Evolutionary conservation across 108 stramenopile species (phyloP).

Genomic region (Chaetoceros muelleri): DNA sequence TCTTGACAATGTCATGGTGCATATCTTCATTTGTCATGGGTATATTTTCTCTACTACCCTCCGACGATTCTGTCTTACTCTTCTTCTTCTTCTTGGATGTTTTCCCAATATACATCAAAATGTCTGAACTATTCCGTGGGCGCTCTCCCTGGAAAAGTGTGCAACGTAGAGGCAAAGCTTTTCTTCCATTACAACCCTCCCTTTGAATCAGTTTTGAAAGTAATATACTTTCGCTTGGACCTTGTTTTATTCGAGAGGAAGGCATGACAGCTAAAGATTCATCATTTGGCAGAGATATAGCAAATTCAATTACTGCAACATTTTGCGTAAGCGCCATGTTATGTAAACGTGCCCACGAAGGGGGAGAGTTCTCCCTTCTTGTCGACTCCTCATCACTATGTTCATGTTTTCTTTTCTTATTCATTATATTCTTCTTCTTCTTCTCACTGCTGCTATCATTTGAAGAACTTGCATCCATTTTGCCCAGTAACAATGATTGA

Average conservation of each 20-base stretch:
- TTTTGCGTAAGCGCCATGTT: slow-evolving; percentile 39
- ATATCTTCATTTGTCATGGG: neutral
- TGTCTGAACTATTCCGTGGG: slow-evolving; percentile 20
- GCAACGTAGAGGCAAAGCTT: slow-evolving; percentile 3
- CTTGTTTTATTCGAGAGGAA: neutral
- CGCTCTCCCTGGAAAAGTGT: slow-evolving; percentile 30
- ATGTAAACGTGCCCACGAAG: slow-evolving; percentile 55
- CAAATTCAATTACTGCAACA: slow-evolving; percentile 45
- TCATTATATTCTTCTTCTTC: neutral
- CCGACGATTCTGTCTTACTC: slow-evolving; percentile 6
- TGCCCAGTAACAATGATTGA: slow-evolving; percentile 31
- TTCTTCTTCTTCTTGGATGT: slow-evolving; percentile 5
- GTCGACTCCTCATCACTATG: neutral
- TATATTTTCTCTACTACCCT: neutral
- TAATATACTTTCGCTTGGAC: neutral
- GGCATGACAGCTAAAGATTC: neutral
- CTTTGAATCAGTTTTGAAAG: neutral
- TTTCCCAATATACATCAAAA: slow-evolving; percentile 15
- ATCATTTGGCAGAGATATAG: slow-evolving; percentile 1
- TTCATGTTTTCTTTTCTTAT: slow-evolving; percentile 6
- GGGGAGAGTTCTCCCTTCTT: slow-evolving; percentile 22
- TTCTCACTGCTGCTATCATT: slow-evolving; percentile 9
- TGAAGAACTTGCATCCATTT: slow-evolving; percentile 6
- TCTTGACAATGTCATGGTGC: neutral
- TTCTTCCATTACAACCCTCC: slow-evolving; percentile 1